These are phyloP conservation scores for Cladorrhinum sp. DNA, from an alignment of 2,329 filamentous ascomycete genomes.

Conservation along the genomic window DNA sequence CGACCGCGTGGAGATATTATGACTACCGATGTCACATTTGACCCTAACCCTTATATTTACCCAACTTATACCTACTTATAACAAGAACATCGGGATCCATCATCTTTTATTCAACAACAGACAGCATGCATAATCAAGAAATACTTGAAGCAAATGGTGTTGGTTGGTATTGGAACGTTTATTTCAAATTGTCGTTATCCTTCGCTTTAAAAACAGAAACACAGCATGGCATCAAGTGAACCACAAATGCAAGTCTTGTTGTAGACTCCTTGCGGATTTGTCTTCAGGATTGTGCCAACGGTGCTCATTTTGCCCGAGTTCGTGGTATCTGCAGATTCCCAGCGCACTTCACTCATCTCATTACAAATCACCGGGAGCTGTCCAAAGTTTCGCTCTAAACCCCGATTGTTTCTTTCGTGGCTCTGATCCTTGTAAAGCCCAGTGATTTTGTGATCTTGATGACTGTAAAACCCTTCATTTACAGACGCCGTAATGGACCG, in stretches of 20 bases:
- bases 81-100: no score
- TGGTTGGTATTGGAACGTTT: not conserved
- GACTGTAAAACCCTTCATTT: slow-evolving; percentile 61
- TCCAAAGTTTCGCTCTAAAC: slow-evolving; percentile 19
- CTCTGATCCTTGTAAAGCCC: slow-evolving; percentile 30
- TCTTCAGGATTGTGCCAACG: slow-evolving; percentile 14
- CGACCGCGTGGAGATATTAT: not conserved
- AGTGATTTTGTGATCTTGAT: slow-evolving; percentile 47
- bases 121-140: not conserved
- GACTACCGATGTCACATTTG: not conserved
- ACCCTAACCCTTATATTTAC: not conserved
- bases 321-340: slow-evolving; percentile 16
- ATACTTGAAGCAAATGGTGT: not conserved
- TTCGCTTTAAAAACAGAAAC: not conserved
- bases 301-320: slow-evolving; percentile 8
- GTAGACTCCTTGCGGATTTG: slow-evolving; percentile 10
- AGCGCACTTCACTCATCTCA: slow-evolving; percentile 22
- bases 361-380: slow-evolving; percentile 22
- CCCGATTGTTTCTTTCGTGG: slow-evolving; percentile 25
- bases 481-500: slow-evolving; percentile 65
- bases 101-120: not conserved
- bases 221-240: not conserved
- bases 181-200: not conserved
- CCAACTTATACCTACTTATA: not conserved
- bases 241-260: slow-evolving; percentile 2